Evolutionary conservation across 129 eudicot species (phyloP).

Genomic region (Helianthus tuberosus): DNA sequence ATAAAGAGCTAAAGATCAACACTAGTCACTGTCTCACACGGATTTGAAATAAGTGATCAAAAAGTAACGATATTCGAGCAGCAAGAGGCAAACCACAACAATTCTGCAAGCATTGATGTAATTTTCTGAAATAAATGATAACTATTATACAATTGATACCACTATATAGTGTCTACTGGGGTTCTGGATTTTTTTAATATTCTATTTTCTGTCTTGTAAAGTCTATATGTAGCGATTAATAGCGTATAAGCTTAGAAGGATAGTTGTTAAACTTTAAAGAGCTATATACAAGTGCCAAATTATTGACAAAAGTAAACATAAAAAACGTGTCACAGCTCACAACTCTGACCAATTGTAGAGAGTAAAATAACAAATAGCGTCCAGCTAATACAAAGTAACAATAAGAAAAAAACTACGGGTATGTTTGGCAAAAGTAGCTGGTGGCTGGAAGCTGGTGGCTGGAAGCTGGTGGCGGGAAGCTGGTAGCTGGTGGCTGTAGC

Average conservation of each 20-base stretch:
- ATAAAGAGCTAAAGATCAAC: constrained; percentile 8
- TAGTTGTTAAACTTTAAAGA: constrained; percentile 1
- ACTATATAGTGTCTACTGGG: background rate
- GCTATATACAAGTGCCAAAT: background rate
- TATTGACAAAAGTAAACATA: constrained; percentile 5
- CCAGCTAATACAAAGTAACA: background rate
- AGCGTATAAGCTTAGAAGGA: constrained; percentile 3
- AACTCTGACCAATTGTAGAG: background rate
- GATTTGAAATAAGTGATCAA: background rate
- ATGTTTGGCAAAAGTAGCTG: background rate
- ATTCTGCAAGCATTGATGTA: constrained; percentile 1
- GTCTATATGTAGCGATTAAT: background rate
- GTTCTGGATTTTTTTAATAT: background rate
- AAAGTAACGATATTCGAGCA: background rate
- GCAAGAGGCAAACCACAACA: constrained; percentile 8
- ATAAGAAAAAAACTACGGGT: background rate
- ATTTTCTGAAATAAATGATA: background rate
- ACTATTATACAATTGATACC: background rate
- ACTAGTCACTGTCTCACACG: background rate
- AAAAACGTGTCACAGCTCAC: background rate
- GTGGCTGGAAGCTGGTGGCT: too few relatives aligned
- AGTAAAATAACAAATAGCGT: constrained; percentile 6
- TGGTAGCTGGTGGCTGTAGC: too few relatives aligned
- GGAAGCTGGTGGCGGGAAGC: too few relatives aligned
- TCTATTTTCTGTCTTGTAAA: background rate